These are phyloP conservation scores for Keithomyces neogunnii DNA, from an alignment of 2,329 filamentous ascomycete species.

Conservation along the genomic window DNA sequence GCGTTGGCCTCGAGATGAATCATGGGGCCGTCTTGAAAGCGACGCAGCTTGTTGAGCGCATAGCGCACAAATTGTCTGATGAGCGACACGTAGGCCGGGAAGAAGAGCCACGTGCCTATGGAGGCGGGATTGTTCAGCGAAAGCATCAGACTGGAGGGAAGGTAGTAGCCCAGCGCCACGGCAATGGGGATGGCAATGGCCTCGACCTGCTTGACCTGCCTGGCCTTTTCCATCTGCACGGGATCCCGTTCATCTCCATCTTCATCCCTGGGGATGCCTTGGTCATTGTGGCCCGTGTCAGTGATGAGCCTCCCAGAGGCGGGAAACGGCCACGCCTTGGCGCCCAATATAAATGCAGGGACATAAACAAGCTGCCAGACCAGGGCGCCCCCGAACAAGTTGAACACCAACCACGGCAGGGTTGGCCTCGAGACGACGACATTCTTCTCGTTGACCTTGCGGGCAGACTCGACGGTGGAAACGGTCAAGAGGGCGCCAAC, in stretches of 20 bases:
- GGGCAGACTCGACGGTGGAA: slow-evolving; percentile 39
- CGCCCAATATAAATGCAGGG: slow-evolving; percentile 38
- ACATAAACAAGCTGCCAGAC: slow-evolving; percentile 44
- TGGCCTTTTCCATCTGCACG: neutral
- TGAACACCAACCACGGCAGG: slow-evolving; percentile 37
- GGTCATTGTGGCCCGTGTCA: slow-evolving; percentile 16
- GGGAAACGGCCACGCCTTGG: slow-evolving; percentile 22
- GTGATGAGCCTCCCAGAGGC: neutral
- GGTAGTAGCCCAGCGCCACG: slow-evolving; percentile 37
- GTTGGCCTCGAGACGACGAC: slow-evolving; percentile 29
- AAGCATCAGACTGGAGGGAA: slow-evolving; percentile 40
- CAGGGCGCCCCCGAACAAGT: slow-evolving; percentile 39
- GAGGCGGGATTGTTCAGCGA: slow-evolving; percentile 25
- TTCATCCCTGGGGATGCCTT: neutral
- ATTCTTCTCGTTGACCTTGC: slow-evolving; percentile 29
- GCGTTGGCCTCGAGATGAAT: slow-evolving; percentile 34
- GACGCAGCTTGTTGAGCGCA: slow-evolving; percentile 14
- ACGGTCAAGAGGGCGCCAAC: slow-evolving; percentile 40
- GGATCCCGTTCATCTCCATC: neutral
- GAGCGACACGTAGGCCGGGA: slow-evolving; percentile 39
- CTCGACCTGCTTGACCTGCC: slow-evolving; percentile 36
- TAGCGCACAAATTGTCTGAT: slow-evolving; percentile 29
- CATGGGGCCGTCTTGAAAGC: slow-evolving; percentile 21
- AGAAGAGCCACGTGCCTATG: slow-evolving; percentile 42
- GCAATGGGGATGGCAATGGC: slow-evolving; percentile 47